Evolutionary conservation across 2,329 filamentous ascomycete genomes (phyloP), one percentile per base, ranked within the genome.

Genomic region (Penicillium digitatum): DNA sequence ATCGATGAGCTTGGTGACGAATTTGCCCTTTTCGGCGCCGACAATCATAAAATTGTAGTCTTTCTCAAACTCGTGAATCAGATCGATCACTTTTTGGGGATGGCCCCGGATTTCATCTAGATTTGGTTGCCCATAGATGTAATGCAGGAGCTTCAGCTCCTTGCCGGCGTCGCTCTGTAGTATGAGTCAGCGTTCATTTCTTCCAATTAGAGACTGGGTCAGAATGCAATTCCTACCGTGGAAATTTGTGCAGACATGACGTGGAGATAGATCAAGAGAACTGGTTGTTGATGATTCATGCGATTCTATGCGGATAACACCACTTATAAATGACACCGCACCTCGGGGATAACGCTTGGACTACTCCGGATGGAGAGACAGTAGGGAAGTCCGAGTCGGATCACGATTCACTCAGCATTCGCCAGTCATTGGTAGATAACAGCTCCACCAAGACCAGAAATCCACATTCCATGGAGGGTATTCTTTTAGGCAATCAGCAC

Each of bases 31-130:
- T 66, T 85, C 79, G 62, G 85, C 80, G 38, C 89, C 89, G 2
- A 94, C 83, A 61, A 91, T 93, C 86, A 93, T 93, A 48, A 93
- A 80, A 59, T 87, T 88, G 68, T 86, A 88, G 58, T 82, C 79
- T 40, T 82, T 74, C 12, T 77, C 83, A 70, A 81, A 93, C 49
- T 87, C 82, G 65, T 93, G 87, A 69, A 93, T 90, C 27, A 83
- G 83, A 26, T 79, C 77, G 0, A 92, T 77, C 1, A 93, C 81
- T 53, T 79, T 80, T 16, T 79, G 67, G 0, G 88, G 88, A 20
- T 82, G 84, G 20, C 82, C 84, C 48, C 85, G 79, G 52, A 91
- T 79, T 48, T 83, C 75, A 3, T 86, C 81, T 27, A 89, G 72
- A 56, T 87, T 77, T 1, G 83, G 78, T 35, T 83, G 82, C 51